A percentile compares a stretch with the other conserved stretches of the same genome.
Evolutionary conservation across 768 basidiomycete species (phyloP).

Genomic region (Coprinellus micaceus): DNA sequence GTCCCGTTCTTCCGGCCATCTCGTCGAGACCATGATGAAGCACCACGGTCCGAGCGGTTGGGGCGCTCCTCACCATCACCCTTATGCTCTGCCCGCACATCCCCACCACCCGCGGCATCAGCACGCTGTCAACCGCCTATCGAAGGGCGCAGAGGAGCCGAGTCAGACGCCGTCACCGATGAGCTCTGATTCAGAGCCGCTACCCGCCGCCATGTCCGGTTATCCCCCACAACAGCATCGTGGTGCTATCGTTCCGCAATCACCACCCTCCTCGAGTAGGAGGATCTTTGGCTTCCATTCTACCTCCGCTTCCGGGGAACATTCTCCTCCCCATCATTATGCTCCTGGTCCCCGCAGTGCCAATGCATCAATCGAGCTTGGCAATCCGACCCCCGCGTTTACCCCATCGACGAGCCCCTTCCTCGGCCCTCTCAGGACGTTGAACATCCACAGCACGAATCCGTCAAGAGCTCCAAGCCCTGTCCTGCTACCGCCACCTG

Average conservation of each 20-base stretch:
- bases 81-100: constrained; percentile 36
- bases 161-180: constrained; percentile 60
- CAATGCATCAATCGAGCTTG: constrained; percentile 25
- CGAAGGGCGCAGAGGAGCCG: constrained; percentile 1
- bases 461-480: constrained; percentile 73
- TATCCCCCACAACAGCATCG: not conserved
- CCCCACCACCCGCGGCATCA: constrained; percentile 24
- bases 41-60: constrained; percentile 23
- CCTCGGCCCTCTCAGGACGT: constrained; percentile 70
- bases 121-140: constrained; percentile 1
- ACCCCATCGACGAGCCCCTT: constrained; percentile 80
- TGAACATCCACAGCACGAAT: constrained; percentile 69
- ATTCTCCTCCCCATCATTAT: constrained; percentile 29
- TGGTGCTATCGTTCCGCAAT: constrained; percentile 14
- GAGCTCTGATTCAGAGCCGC: constrained; percentile 61
- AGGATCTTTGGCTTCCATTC: constrained; percentile 17
- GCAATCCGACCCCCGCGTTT: constrained; percentile 21
- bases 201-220: constrained; percentile 27
- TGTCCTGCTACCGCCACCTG: constrained; percentile 56
- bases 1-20: constrained; percentile 41
- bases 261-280: constrained; percentile 28
- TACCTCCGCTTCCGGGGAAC: constrained; percentile 19
- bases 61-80: constrained; percentile 41
- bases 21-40: constrained; percentile 32
- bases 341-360: constrained; percentile 27